Evolutionary conservation across 1,284 basidiomycete genomes (phyloP).

Genomic region (Mycena citricolor): DNA sequence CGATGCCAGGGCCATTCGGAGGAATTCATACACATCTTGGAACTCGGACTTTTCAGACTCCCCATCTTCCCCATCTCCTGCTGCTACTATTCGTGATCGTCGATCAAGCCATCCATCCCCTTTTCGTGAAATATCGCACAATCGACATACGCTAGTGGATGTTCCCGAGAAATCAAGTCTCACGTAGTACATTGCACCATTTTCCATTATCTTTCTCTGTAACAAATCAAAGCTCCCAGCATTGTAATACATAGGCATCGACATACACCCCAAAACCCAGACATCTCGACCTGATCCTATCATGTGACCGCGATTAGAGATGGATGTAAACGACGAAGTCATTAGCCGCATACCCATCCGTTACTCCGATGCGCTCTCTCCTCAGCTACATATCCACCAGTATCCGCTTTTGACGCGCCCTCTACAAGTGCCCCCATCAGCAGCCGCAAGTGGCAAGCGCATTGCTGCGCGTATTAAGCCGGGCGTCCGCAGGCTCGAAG

Average conservation of each 20-base stretch:
- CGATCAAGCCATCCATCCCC: slow-evolving; percentile 13
- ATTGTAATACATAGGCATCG: no score
- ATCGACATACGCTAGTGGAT: slow-evolving; percentile 5
- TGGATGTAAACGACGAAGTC: slow-evolving; percentile 57
- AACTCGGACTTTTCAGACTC: slow-evolving; percentile 15
- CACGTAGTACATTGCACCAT: no score
- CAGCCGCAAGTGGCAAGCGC: slow-evolving; percentile 66
- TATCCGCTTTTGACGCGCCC: slow-evolving; percentile 73
- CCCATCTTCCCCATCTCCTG: slow-evolving; percentile 17
- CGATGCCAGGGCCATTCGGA: slow-evolving; percentile 14
- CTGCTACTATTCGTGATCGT: slow-evolving; percentile 15
- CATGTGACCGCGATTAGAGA: slow-evolving; percentile 1
- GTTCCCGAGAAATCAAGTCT: no score
- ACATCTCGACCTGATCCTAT: no score
- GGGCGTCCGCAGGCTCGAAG: slow-evolving; percentile 58
- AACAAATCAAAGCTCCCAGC: no score
- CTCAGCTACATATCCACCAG: slow-evolving; percentile 73
- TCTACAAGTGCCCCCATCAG: slow-evolving; percentile 72
- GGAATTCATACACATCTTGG: slow-evolving; percentile 17
- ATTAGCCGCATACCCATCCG: slow-evolving; percentile 69
- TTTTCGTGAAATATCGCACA: slow-evolving; percentile 8
- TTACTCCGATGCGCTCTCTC: slow-evolving; percentile 57
- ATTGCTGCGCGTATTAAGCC: slow-evolving; percentile 73
- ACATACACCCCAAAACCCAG: no score
- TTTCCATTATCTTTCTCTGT: no score